Evolutionary conservation across 495 filamentous ascomycete species (phyloP).

Genomic region (Penicillium nucicola): DNA sequence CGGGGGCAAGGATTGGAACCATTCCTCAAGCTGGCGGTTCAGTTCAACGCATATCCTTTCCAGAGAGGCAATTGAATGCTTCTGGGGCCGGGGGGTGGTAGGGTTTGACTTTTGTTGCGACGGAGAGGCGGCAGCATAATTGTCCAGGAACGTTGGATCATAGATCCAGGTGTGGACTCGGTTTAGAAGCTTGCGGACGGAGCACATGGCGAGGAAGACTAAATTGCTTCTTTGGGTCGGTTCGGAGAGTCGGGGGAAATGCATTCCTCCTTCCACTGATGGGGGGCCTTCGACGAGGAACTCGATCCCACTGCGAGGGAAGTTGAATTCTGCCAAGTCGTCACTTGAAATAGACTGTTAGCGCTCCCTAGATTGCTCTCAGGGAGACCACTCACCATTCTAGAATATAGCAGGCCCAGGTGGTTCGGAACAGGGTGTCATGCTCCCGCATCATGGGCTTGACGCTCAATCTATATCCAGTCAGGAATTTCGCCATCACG

Average conservation of each 20-base stretch:
- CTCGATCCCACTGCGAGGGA: constrained; percentile 17
- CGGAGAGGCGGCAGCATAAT: neutral
- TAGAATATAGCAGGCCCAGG: constrained; percentile 19
- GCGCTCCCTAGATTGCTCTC: neutral
- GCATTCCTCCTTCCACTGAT: neutral
- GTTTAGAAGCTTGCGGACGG: constrained; percentile 18
- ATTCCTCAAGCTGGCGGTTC: constrained; percentile 11
- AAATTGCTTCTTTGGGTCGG: constrained; percentile 1
- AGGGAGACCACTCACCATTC: constrained; percentile 10
- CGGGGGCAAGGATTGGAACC: constrained; percentile 12
- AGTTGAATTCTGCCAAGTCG: constrained; percentile 19
- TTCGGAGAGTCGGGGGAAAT: constrained; percentile 11
- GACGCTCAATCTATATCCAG: constrained; percentile 7
- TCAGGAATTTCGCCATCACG: neutral
- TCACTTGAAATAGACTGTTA: constrained; percentile 3
- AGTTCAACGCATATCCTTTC: constrained; percentile 15
- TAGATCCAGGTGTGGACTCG: constrained; percentile 16
- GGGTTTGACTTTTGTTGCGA: neutral
- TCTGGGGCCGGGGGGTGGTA: neutral
- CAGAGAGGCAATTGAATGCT: constrained; percentile 11
- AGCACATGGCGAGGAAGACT: constrained; percentile 20
- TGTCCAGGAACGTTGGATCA: neutral
- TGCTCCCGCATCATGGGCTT: neutral
- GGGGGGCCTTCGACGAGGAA: constrained; percentile 6
- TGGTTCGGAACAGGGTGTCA: constrained; percentile 8